Conservation (phyloP, 371 early-diverging fungal species). For the Gilbertella persicaria region DNA sequence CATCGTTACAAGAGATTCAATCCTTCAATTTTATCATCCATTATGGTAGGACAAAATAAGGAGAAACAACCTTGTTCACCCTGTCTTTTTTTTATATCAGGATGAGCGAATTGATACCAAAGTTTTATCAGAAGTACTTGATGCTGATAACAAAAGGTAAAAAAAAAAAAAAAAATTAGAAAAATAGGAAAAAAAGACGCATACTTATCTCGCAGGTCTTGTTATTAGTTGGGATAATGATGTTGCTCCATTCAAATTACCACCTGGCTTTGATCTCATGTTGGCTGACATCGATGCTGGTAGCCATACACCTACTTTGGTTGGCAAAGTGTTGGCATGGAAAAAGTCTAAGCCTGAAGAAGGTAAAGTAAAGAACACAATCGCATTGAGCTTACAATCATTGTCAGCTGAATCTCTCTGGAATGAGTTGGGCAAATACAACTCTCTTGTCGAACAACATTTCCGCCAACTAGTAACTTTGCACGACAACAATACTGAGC, state of each 20-base stretch:
- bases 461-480: constrained; percentile 41
- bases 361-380: constrained; percentile 20
- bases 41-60: constrained; percentile 50
- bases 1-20: constrained; percentile 86
- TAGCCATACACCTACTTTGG: constrained; percentile 90
- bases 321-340: constrained; percentile 88
- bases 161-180: neutral
- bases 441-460: constrained; percentile 49
- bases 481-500: constrained; percentile 23
- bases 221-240: constrained; percentile 72
- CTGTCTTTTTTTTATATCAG: constrained; percentile 10
- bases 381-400: neutral
- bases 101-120: constrained; percentile 30
- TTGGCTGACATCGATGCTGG: constrained; percentile 94
- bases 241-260: constrained; percentile 67
- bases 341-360: constrained; percentile 65
- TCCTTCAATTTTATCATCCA: constrained; percentile 65
- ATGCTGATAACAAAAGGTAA: constrained; percentile 32
- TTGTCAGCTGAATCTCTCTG: constrained; percentile 59
- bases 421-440: constrained; percentile 56
- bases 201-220: too few relatives aligned
- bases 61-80: neutral
- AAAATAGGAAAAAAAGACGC: too few relatives aligned
- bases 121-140: constrained; percentile 25
- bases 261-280: constrained; percentile 72